A percentile compares a stretch with the other conserved stretches of the same genome.
phyloP scores from a whole-genome alignment of 345 rosid genomes.

The Dipteronia dyeriana region DNA sequence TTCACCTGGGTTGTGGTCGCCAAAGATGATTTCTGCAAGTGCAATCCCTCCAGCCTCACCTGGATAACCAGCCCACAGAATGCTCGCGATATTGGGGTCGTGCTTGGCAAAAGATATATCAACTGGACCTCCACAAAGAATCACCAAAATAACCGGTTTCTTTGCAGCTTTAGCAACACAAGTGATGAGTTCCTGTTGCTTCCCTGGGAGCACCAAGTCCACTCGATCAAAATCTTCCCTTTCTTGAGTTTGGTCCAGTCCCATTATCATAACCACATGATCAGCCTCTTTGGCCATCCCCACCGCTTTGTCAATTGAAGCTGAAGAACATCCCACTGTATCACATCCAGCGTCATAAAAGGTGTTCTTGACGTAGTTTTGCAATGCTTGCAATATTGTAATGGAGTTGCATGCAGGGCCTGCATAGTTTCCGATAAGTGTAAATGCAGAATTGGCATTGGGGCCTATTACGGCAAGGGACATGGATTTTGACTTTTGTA shows the following conservation, averaged over 20 bases:
- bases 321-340: slow-evolving; percentile 57
- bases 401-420: slow-evolving; percentile 69
- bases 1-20: slow-evolving; percentile 89
- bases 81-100: slow-evolving; percentile 60
- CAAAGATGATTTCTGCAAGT: slow-evolving; percentile 79
- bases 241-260: slow-evolving; percentile 81
- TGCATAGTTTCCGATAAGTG: slow-evolving; percentile 82
- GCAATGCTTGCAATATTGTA: slow-evolving; percentile 60
- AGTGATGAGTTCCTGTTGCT: slow-evolving; percentile 63
- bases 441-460: slow-evolving; percentile 54
- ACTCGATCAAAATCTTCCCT: slow-evolving; percentile 70
- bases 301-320: slow-evolving; percentile 54
- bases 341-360: slow-evolving; percentile 66
- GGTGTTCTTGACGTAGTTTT: slow-evolving; percentile 47
- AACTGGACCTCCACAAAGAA: slow-evolving; percentile 83
- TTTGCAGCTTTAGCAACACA: slow-evolving; percentile 64
- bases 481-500: slow-evolving; percentile 40
- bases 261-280: slow-evolving; percentile 76
- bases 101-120: slow-evolving; percentile 68
- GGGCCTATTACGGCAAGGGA: slow-evolving; percentile 89
- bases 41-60: slow-evolving; percentile 88
- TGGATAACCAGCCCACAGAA: slow-evolving; percentile 96
- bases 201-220: slow-evolving; percentile 70
- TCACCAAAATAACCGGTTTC: slow-evolving; percentile 67
- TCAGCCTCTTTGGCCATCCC: slow-evolving; percentile 56